These are phyloP conservation scores for Chrysoporthe cubensis DNA, from an alignment of 2,329 filamentous ascomycete species.

Conservation along the genomic window DNA sequence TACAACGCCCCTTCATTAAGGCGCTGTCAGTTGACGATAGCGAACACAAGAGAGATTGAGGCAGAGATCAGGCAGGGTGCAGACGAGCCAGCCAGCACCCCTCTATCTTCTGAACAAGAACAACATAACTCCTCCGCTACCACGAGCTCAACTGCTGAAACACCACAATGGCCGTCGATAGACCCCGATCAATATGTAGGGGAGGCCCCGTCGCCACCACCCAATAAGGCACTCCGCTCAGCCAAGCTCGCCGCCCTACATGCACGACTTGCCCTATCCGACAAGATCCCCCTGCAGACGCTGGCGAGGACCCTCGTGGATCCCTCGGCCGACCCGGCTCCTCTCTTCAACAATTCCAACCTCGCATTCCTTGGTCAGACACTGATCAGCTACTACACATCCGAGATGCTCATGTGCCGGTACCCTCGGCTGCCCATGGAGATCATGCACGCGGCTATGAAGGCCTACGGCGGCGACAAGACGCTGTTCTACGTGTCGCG, in stretches of 20 bases:
- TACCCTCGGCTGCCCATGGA: constrained; percentile 89
- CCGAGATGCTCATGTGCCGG: constrained; percentile 84
- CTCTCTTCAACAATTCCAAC: constrained; percentile 85
- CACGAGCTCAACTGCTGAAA: constrained; percentile 38
- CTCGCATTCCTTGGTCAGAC: constrained; percentile 81
- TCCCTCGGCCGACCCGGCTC: constrained; percentile 77
- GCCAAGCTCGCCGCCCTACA: constrained; percentile 93
- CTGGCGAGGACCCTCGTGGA: constrained; percentile 87
- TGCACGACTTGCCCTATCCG: constrained; percentile 81
- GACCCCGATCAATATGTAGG: constrained; percentile 39
- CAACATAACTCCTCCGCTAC: constrained; percentile 28
- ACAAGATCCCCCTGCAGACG: constrained; percentile 81
- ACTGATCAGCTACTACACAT: constrained; percentile 84
- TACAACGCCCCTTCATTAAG: constrained; percentile 32
- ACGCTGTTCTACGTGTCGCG: constrained; percentile 74
- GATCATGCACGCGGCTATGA: constrained; percentile 85
- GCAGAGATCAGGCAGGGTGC: constrained; percentile 23
- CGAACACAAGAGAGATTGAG: constrained; percentile 25
- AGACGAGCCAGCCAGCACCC: constrained; percentile 10
- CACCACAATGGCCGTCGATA: constrained; percentile 32
- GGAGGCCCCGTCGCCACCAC: constrained; percentile 67
- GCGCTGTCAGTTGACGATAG: constrained; percentile 39
- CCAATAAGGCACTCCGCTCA: constrained; percentile 68
- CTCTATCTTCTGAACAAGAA: constrained; percentile 21
- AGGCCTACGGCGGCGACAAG: constrained; percentile 78